A percentile compares a stretch with the other conserved stretches of the same genome.
phyloP scores from a whole-genome alignment of 768 basidiomycete species.

The Austroboletus festivus region DNA sequence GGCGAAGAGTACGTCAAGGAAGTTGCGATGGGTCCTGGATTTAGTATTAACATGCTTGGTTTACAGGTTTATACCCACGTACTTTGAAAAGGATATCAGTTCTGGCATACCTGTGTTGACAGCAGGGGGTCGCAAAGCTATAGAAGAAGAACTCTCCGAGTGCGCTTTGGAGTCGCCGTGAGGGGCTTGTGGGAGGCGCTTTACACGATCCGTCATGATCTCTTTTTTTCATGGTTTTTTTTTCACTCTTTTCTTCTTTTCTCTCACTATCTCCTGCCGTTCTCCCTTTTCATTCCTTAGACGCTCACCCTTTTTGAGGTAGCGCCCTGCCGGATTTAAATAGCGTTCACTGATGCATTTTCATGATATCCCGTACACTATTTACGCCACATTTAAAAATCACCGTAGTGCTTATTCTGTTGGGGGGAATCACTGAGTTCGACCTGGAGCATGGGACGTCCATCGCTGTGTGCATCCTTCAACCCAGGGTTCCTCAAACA shows the following conservation, averaged over 20 bases:
- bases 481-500: no score
- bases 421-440: no score
- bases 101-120: constrained; percentile 70
- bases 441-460: no score
- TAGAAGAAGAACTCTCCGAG: constrained; percentile 65
- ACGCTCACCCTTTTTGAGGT: not conserved
- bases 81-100: constrained; percentile 69
- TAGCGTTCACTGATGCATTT: constrained; percentile 5
- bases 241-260: not conserved
- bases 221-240: not conserved
- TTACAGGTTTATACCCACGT: constrained; percentile 65
- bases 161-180: constrained; percentile 5
- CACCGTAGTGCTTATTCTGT: not conserved
- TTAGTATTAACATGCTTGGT: not conserved
- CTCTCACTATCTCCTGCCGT: not conserved
- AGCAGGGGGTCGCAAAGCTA: constrained; percentile 60
- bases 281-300: not conserved
- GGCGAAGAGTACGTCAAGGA: constrained; percentile 70
- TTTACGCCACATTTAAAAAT: constrained; percentile 9
- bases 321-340: constrained; percentile 6
- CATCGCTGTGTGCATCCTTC: no score
- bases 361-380: constrained; percentile 30
- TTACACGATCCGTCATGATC: constrained; percentile 12
- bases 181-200: constrained; percentile 7
- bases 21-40: not conserved